Base-by-base conservation (phyloP, 1,284 basidiomycete genomes). In the Apiotrichum siamense region DNA sequence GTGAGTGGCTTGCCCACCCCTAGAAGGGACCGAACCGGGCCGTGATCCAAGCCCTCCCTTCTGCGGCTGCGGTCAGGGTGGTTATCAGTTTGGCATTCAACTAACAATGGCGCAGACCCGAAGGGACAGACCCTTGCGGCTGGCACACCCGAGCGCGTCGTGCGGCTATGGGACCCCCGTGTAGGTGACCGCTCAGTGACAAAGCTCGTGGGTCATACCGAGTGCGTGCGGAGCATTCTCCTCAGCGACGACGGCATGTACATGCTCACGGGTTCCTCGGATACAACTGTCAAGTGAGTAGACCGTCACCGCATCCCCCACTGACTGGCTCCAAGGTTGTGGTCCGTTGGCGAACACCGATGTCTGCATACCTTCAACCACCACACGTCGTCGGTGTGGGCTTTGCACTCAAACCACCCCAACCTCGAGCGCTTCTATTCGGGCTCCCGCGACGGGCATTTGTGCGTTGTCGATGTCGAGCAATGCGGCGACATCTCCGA, bases 311-410 rank as follows among this genome's bases (percentile, higher is more conserved):
- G 24, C n/a, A n/a, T n/a, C n/a, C n/a, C 17, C 10, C 33, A 26
- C n/a, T 35, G 17, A 35, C 33, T 7, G 9, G 17, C 65, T n/a
- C n/a, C n/a, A n/a, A 91, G 92, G 63, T 80, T 98, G 11, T 97
- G 94, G 94, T 97, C 92, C 0, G 77, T 97, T 12, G 85, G 87
- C 20, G 80, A 80, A 11, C 93, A 97, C 69, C 80, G 88, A 12
- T 96, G 91, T 67, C 75, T 98, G 13, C 91, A 98, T 65, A 98
- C 94, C 1, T 98, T 97, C 75, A 88, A 87, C 1, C 87, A 97
- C 68, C 96, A 98, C 70, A 84, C 87, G 15, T 90, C 92, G 52
- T 92, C 90, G 17, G 91, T 98, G 29, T 97, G 96, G 94, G 86
- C 90, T 0, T 78, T 99, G 2, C 83, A 82, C 67, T 94, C 91